A percentile compares a stretch with the other conserved stretches of the same genome.
Evolutionary conservation across 352 stramenopile species (phyloP).

Genomic region (Pythium guiyangense): DNA sequence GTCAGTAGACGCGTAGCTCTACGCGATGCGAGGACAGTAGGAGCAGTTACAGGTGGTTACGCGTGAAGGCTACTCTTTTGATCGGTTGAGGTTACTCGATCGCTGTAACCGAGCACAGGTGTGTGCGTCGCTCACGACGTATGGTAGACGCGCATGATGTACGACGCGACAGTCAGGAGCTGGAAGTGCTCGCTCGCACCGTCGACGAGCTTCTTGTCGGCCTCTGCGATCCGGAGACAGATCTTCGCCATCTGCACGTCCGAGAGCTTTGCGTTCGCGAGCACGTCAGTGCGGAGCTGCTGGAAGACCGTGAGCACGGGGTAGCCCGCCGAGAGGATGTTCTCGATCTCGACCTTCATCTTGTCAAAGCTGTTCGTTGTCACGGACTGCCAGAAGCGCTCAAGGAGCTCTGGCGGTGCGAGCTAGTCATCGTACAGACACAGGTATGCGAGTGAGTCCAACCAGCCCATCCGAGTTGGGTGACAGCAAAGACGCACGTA

Average conservation of each 20-base stretch:
- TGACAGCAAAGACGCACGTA: constrained; percentile 11
- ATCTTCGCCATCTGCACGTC: constrained; percentile 94
- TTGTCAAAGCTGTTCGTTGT: constrained; percentile 82
- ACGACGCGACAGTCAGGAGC: constrained; percentile 92
- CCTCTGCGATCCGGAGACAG: constrained; percentile 92
- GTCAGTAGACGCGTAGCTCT: neutral
- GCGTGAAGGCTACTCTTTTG: too few relatives aligned
- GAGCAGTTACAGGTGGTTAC: too few relatives aligned
- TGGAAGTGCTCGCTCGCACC: constrained; percentile 96
- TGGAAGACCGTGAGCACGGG: constrained; percentile 90
- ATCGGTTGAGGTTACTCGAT: too few relatives aligned
- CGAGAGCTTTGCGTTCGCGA: constrained; percentile 67
- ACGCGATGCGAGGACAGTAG: neutral
- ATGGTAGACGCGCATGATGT: constrained; percentile 79
- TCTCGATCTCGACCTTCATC: constrained; percentile 89
- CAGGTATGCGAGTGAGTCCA: neutral
- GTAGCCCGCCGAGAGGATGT: constrained; percentile 91
- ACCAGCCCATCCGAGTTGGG: neutral
- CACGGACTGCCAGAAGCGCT: constrained; percentile 77
- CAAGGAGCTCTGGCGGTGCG: constrained; percentile 70
- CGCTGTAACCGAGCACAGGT: too few relatives aligned
- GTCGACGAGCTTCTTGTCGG: constrained; percentile 96
- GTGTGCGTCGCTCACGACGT: constrained; percentile 9
- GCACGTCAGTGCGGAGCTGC: constrained; percentile 81
- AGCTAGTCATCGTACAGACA: constrained; percentile 27